Percentiles rank a stretch among this genome's conserved stretches.
Conservation (phyloP, 495 filamentous ascomycete genomes). For the Penicillium chermesinum region DNA sequence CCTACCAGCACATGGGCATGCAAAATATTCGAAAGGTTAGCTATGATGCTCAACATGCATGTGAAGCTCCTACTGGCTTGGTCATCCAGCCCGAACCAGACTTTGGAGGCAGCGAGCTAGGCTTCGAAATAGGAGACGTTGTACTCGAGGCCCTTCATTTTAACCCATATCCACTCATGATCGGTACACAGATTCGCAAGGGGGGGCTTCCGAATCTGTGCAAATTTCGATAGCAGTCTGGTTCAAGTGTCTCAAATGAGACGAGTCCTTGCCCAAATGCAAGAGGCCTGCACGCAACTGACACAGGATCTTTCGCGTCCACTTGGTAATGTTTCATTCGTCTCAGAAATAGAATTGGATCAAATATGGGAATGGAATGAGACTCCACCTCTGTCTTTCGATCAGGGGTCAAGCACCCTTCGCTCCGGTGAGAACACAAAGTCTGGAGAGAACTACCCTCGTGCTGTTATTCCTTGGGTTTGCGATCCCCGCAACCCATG, state of each 20-base stretch:
- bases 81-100: conserved; percentile 47
- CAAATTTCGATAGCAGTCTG: conserved; percentile 54
- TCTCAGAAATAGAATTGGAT: conserved; percentile 31
- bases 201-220: conserved; percentile 54
- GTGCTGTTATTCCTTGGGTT: conserved; percentile 27
- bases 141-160: conserved; percentile 61
- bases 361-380: conserved; percentile 40
- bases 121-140: conserved; percentile 51
- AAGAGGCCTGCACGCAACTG: conserved; percentile 28
- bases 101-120: conserved; percentile 37
- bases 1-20: conserved; percentile 64
- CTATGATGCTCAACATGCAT: conserved; percentile 57
- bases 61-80: conserved; percentile 57
- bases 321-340: conserved; percentile 31
- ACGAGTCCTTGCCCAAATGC: conserved; percentile 39
- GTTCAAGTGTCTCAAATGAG: conserved; percentile 39
- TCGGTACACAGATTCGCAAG: conserved; percentile 53
- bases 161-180: conserved; percentile 62
- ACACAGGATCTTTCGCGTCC: conserved; percentile 16
- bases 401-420: conserved; percentile 20
- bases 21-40: conserved; percentile 62
- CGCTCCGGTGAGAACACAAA: conserved; percentile 23
- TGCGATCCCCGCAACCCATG: conserved; percentile 28
- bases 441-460: conserved; percentile 27
- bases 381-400: conserved; percentile 22